These are phyloP conservation scores for Colletotrichum gloeosporioides DNA, from an alignment of 2,329 filamentous ascomycete species.

Conservation along the genomic window DNA sequence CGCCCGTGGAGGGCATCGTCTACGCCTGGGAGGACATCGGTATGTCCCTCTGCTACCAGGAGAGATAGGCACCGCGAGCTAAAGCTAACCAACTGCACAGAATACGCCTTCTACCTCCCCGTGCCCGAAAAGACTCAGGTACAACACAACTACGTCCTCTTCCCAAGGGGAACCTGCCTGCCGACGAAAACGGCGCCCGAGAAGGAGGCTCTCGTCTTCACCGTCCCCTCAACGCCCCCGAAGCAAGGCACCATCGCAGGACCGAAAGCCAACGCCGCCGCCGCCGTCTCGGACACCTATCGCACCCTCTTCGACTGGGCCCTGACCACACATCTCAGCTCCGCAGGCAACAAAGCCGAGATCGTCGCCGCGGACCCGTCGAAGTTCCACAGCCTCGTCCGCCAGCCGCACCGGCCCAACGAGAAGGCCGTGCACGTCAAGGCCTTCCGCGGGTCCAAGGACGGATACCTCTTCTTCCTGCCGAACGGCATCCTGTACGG, in stretches of 20 bases:
- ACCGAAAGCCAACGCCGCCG: conserved; percentile 51
- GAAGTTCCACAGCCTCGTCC: conserved; percentile 62
- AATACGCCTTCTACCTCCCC: conserved; percentile 67
- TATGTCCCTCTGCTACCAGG: conserved; percentile 31
- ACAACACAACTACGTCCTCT: conserved; percentile 70
- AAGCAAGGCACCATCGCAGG: conserved; percentile 65
- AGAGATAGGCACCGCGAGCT: not conserved
- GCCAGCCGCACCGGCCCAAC: conserved; percentile 62
- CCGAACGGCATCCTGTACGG: conserved; percentile 72
- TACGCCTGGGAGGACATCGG: conserved; percentile 69
- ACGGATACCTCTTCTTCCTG: conserved; percentile 72
- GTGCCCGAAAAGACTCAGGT: conserved; percentile 70
- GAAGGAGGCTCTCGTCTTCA: conserved; percentile 68
- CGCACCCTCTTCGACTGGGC: conserved; percentile 67
- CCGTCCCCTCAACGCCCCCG: conserved; percentile 62
- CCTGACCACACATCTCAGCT: conserved; percentile 55
- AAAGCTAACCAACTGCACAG: conserved; percentile 36
- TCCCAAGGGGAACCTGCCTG: conserved; percentile 61
- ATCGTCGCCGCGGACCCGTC: conserved; percentile 59
- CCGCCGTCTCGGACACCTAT: conserved; percentile 63
- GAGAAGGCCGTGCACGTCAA: conserved; percentile 71
- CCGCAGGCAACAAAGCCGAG: conserved; percentile 50
- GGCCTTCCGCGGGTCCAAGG: conserved; percentile 71
- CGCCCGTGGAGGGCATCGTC: conserved; percentile 57
- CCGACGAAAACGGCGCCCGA: conserved; percentile 50